Conservation (phyloP, 1,284 basidiomycete genomes). For the Naganishia albida region DNA sequence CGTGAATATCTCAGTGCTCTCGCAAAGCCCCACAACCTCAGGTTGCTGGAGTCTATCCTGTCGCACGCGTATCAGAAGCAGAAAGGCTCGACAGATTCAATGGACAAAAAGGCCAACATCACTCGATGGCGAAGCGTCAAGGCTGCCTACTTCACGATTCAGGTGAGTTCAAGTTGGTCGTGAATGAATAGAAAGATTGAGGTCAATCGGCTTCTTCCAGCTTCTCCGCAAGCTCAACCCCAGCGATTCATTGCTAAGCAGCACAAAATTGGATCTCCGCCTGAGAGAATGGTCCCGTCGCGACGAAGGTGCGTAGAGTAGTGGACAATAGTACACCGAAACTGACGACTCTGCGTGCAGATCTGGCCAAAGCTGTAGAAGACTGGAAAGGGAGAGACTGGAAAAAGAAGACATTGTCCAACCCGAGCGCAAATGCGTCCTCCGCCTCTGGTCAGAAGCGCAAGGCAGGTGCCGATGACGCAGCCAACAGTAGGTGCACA, state of each 20-base stretch:
- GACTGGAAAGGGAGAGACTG: not conserved
- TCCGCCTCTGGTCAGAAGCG: not conserved
- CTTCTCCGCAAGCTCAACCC: slow-evolving; percentile 16
- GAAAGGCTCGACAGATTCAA: not conserved
- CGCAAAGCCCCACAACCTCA: not conserved
- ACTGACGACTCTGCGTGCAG: not conserved
- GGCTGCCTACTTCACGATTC: slow-evolving; percentile 12
- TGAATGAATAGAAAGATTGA: not conserved
- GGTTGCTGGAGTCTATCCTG: slow-evolving; percentile 9
- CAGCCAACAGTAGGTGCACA: slow-evolving; percentile 6
- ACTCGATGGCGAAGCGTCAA: slow-evolving; percentile 1
- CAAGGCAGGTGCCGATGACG: slow-evolving; percentile 1
- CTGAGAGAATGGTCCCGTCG: slow-evolving; percentile 2
- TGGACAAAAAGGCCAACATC: slow-evolving; percentile 2
- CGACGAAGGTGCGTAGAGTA: slow-evolving; percentile 7
- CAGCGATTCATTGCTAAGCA: not conserved
- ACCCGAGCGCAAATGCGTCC: not conserved
- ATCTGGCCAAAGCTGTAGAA: not conserved
- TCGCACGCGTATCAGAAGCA: not conserved
- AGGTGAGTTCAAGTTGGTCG: not conserved
- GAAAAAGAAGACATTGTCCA: not conserved
- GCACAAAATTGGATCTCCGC: not conserved
- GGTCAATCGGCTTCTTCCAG: not conserved
- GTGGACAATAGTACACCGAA: not conserved
- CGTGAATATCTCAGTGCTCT: slow-evolving; percentile 3